Evolutionary conservation across 352 stramenopile species (phyloP), one percentile per base, ranked within the genome.

Genomic region (Globisporangium megalacanthum): DNA sequence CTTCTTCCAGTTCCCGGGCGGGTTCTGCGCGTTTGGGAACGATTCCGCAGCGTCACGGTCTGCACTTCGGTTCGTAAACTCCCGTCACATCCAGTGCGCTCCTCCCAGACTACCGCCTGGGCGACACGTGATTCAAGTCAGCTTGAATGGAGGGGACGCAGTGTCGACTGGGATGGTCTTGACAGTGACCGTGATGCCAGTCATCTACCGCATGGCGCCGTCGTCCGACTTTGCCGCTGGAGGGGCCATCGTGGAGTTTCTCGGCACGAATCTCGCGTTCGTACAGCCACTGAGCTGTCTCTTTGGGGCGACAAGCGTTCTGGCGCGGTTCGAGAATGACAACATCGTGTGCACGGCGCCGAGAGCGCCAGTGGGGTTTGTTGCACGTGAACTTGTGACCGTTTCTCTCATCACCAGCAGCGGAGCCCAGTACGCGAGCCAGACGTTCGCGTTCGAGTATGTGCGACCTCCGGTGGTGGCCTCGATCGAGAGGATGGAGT

Each of bases 381-480:
- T 9, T 2, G 10, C 22, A 37, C 42, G 15, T n/a, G 37, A 49
- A 39, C 47, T 10, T 8, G 61, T 79, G 9, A 71, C 69, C 3
- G 54, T 82, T 49, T 74, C 70, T 17, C 25, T 82, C 22, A 8
- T 66, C 9, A 8, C 64, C 9, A 61, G 39, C 31, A 52, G 54
- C 36, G 47, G 29, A 6, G 20, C 17, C 3, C 17, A 31, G 10
- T 83, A 77, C 33, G 31, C 50, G 15, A 13, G 42, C 10, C 55
- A 79, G 44, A 61, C 25, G 3, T 83, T 83, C 49, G 17, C 54
- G 44, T 51, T 83, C 6, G 33, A 52, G 11, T 81, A 83, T 49
- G 60, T 64, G 4, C 49, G 53, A 31, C 6, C 48, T n/a, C 67
- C 72, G 4, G 15, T 56, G 20, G 58, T 77, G 58, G 31, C n/a